Percentiles rank a stretch among this genome's conserved stretches.
These are phyloP conservation scores for Cordyceps tenuipes DNA, from an alignment of 2,329 filamentous ascomycete species.

Conservation along the genomic window DNA sequence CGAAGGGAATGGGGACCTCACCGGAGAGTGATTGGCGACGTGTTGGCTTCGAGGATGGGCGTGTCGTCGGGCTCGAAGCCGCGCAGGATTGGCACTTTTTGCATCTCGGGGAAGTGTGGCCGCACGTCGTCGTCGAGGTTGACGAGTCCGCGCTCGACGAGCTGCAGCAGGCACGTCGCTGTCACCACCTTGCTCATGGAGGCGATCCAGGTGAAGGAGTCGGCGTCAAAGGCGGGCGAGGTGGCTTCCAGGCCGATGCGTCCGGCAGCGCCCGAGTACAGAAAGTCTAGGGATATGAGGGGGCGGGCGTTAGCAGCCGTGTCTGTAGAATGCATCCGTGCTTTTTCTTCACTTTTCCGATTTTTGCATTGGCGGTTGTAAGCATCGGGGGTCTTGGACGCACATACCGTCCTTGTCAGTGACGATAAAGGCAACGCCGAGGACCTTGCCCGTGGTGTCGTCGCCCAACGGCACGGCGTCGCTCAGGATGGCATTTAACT, in stretches of 20 bases:
- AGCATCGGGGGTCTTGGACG: not conserved
- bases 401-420: slow-evolving; percentile 23
- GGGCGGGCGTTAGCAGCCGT: no score
- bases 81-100: slow-evolving; percentile 25
- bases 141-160: slow-evolving; percentile 28
- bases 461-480: slow-evolving; percentile 21
- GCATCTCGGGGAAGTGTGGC: slow-evolving; percentile 26
- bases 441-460: slow-evolving; percentile 25
- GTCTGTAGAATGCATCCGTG: no score
- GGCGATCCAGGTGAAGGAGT: slow-evolving; percentile 30
- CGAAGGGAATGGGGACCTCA: slow-evolving; percentile 14
- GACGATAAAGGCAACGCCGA: slow-evolving; percentile 30
- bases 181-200: slow-evolving; percentile 39
- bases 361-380: not conserved
- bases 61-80: slow-evolving; percentile 28
- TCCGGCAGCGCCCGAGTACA: slow-evolving; percentile 30
- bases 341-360: not conserved
- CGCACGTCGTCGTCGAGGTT: slow-evolving; percentile 31
- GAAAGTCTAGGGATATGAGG: slow-evolving; percentile 23
- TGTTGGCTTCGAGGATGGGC: slow-evolving; percentile 31
- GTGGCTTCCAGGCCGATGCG: slow-evolving; percentile 22
- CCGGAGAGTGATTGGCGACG: slow-evolving; percentile 30
- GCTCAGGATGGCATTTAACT: slow-evolving; percentile 22
- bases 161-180: slow-evolving; percentile 28
- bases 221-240: slow-evolving; percentile 23